Percentiles rank a stretch among this genome's conserved stretches.
Conservation (phyloP, 2,329 filamentous ascomycete genomes). For the Rutstroemia sp. region DNA sequence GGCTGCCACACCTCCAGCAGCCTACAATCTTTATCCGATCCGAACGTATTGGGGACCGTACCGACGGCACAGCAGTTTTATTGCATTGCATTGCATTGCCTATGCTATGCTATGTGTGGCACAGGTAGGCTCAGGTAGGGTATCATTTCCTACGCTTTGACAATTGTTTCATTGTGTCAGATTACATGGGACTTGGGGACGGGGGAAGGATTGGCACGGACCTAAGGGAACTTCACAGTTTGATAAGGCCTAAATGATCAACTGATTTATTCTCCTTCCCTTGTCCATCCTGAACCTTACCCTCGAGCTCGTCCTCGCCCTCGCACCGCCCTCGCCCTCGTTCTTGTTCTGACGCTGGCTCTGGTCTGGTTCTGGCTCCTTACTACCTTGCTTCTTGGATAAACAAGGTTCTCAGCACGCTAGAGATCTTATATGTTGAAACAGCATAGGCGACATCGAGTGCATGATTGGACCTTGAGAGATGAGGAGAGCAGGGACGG, state of each 20-base stretch:
- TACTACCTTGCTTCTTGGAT: no score
- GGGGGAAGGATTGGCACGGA: neutral
- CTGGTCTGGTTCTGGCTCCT: no score
- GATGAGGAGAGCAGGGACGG: neutral
- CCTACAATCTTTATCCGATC: neutral
- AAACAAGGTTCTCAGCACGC: no score
- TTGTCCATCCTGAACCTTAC: neutral
- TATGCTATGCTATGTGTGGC: no score
- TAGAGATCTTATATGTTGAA: no score
- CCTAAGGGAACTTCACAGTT: neutral
- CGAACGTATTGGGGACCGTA: neutral
- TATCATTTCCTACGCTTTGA: neutral
- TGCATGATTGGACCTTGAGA: neutral
- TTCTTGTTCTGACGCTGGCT: no score
- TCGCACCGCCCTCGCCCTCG: no score
- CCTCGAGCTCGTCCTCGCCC: no score
- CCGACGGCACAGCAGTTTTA: neutral
- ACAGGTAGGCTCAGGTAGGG: no score
- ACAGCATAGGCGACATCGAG: no score
- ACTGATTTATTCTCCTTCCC: slow-evolving; percentile 3
- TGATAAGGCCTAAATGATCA: slow-evolving; percentile 3
- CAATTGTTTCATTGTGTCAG: neutral
- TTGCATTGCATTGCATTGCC: slow-evolving; percentile 2
- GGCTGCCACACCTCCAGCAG: neutral
- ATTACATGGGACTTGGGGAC: neutral